These are phyloP conservation scores for Saccharomycopsis hybrid DNA, from an alignment of 1,139 yeast genomes.

Conservation along the genomic window DNA sequence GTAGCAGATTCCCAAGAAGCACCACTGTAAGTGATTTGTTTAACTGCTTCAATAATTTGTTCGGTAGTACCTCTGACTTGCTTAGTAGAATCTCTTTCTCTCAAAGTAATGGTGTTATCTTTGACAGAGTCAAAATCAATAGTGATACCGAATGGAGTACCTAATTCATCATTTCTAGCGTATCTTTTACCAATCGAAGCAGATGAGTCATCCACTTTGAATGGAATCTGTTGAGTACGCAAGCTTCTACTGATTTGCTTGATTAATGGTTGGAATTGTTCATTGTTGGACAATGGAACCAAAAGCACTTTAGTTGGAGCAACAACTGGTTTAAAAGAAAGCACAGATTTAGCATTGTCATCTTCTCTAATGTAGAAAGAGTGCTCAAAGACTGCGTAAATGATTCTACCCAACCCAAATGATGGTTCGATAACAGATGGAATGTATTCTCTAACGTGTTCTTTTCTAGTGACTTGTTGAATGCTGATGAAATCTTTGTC, in stretches of 20 bases:
- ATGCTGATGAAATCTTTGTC: slow-evolving; percentile 67
- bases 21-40: slow-evolving; percentile 68
- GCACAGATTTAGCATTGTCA: slow-evolving; percentile 82
- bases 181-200: slow-evolving; percentile 98
- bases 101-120: slow-evolving; percentile 86
- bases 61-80: slow-evolving; percentile 92
- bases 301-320: slow-evolving; percentile 97
- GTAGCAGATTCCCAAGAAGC: slow-evolving; percentile 85
- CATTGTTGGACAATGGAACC: slow-evolving; percentile 87
- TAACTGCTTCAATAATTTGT: slow-evolving; percentile 73
- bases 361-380: slow-evolving; percentile 93
- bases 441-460: slow-evolving; percentile 89
- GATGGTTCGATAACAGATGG: slow-evolving; percentile 99
- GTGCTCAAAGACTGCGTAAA: slow-evolving; percentile 91
- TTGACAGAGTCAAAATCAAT: slow-evolving; percentile 91
- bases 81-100: slow-evolving; percentile 96
- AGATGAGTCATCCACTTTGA: slow-evolving; percentile 95
- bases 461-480: slow-evolving; percentile 72
- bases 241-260: slow-evolving; percentile 61
- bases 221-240: slow-evolving; percentile 80
- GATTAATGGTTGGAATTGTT: slow-evolving; percentile 72
- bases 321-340: slow-evolving; percentile 90
- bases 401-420: slow-evolving; percentile 96
- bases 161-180: slow-evolving; percentile 97
- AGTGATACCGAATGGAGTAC: slow-evolving; percentile 98